These are phyloP conservation scores for Syzygium syzygioides DNA, from an alignment of 441 rosid genomes.

Conservation along the genomic window DNA sequence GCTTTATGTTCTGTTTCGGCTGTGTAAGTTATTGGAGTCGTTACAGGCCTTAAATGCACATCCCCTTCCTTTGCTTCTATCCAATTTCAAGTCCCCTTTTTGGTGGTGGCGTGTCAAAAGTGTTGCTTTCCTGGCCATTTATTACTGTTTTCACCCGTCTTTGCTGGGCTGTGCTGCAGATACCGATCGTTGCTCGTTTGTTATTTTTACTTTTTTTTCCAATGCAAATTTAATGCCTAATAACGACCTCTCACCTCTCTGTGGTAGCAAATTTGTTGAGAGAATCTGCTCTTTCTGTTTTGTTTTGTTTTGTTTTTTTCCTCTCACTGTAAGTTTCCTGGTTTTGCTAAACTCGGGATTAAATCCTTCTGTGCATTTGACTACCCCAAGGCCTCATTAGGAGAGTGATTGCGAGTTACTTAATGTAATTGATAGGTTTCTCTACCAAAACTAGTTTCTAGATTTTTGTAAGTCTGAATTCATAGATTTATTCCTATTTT, in stretches of 20 bases:
- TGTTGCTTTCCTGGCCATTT: conserved; percentile 28
- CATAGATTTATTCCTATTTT: background rate
- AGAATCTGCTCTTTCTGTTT: conserved; percentile 7
- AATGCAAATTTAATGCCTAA: conserved; percentile 24
- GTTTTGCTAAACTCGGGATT: conserved; percentile 9
- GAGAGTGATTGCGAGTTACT: conserved; percentile 11
- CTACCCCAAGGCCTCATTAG: conserved; percentile 5
- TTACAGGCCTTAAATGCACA: conserved; percentile 24
- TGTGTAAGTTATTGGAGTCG: conserved; percentile 30
- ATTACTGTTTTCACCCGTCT: conserved; percentile 26
- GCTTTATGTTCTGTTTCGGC: background rate
- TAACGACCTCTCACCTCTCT: conserved; percentile 24
- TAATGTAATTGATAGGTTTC: background rate
- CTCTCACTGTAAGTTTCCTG: conserved; percentile 1
- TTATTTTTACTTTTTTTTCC: conserved; percentile 4
- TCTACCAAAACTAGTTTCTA: background rate
- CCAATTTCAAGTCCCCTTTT: conserved; percentile 9
- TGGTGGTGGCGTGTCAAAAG: conserved; percentile 13
- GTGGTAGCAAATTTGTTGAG: conserved; percentile 8
- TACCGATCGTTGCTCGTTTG: background rate
- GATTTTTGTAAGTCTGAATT: background rate
- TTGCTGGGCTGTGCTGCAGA: conserved; percentile 18
- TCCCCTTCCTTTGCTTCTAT: conserved; percentile 21
- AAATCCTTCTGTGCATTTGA: conserved; percentile 9
- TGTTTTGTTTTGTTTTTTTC: background rate